These are phyloP conservation scores for Neurospora sp. DNA, from an alignment of 495 filamentous ascomycete genomes.

Conservation along the genomic window DNA sequence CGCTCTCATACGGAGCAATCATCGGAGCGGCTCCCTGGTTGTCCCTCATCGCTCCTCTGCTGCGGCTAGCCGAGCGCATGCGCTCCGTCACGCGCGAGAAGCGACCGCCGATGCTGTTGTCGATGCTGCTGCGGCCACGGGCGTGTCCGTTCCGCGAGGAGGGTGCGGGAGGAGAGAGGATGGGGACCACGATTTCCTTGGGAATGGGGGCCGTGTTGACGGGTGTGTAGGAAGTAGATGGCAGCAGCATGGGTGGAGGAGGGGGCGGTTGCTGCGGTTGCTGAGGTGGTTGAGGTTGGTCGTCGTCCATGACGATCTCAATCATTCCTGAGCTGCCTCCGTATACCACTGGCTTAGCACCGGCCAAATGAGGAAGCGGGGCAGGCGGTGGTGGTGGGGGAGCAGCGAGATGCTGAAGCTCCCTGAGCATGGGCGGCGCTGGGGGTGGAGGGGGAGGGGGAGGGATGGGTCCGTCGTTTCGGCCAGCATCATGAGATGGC, in stretches of 20 bases:
- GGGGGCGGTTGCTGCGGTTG: conserved; percentile 1
- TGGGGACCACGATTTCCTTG: conserved; percentile 12
- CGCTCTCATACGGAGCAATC: conserved; percentile 47
- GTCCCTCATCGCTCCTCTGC: conserved; percentile 13
- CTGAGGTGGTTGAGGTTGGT: conserved; percentile 23
- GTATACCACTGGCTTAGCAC: conserved; percentile 24
- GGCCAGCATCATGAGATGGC: conserved; percentile 47
- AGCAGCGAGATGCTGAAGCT: conserved; percentile 72
- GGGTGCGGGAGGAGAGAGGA: conserved; percentile 25
- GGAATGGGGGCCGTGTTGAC: conserved; percentile 11
- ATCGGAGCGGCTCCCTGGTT: conserved; percentile 32
- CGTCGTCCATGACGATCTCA: conserved; percentile 64
- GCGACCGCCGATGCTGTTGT: conserved; percentile 46
- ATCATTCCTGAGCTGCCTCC: conserved; percentile 52
- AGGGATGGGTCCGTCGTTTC: conserved; percentile 19
- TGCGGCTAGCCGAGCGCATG: conserved; percentile 57
- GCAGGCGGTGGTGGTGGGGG: conserved; percentile 61
- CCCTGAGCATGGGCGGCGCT: conserved; percentile 55
- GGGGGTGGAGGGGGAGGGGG: conserved; percentile 40
- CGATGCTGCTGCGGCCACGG: conserved; percentile 56
- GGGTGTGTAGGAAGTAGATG: conserved; percentile 2
- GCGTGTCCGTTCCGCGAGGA: conserved; percentile 44
- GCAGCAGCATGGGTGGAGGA: conserved; percentile 12
- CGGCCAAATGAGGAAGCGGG: conserved; percentile 31
- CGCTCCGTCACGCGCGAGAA: conserved; percentile 58